A percentile compares a stretch with the other conserved stretches of the same genome.
These are phyloP conservation scores for Eutrema japonicum DNA, from an alignment of 345 rosid species.

Conservation along the genomic window DNA sequence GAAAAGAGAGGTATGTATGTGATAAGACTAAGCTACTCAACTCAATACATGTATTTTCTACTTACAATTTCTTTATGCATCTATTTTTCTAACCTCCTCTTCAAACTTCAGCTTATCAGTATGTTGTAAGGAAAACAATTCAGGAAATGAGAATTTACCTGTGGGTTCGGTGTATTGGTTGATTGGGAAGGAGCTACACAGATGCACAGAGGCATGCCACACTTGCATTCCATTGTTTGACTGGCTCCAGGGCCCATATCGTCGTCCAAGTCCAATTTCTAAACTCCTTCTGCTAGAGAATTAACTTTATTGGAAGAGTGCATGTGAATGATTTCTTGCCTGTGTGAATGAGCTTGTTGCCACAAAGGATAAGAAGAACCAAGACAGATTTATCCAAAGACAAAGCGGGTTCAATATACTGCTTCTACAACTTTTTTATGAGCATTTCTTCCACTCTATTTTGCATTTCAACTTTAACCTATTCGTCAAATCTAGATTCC, in stretches of 20 bases:
- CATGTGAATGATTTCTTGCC: slow-evolving; percentile 43
- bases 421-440: too few relatives aligned
- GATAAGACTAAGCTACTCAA: background rate
- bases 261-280: slow-evolving; percentile 56
- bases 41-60: too few relatives aligned
- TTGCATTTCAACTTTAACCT: too few relatives aligned
- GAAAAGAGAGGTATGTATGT: background rate
- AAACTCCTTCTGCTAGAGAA: slow-evolving; percentile 53
- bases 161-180: slow-evolving; percentile 41
- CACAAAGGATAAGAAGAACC: background rate
- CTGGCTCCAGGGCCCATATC: slow-evolving; percentile 47
- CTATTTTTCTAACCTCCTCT: background rate
- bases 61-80: background rate
- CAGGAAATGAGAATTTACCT: slow-evolving; percentile 40
- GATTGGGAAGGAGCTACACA: slow-evolving; percentile 67
- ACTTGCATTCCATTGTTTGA: slow-evolving; percentile 65
- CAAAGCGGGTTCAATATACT: too few relatives aligned
- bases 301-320: slow-evolving; percentile 50
- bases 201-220: slow-evolving; percentile 97
- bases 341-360: slow-evolving; percentile 44
- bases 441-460: too few relatives aligned
- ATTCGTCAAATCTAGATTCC: too few relatives aligned
- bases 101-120: background rate
- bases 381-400: background rate
- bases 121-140: background rate